Conservation (phyloP, 2,329 filamentous ascomycete species). For the Trichoderma hamatum region DNA sequence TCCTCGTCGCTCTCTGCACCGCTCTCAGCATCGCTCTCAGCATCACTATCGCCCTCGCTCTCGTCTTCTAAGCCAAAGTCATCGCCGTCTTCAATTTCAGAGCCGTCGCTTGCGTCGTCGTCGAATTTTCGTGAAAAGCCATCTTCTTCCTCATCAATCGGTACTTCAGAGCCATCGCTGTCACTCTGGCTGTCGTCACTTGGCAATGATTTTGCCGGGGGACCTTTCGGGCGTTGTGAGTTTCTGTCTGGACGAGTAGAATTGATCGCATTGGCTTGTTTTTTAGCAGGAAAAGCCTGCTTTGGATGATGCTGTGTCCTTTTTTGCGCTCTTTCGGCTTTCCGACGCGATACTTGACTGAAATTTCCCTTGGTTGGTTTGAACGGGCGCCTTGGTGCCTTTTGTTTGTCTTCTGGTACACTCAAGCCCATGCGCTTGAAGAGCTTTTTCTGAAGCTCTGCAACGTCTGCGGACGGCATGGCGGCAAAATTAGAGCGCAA, state of each 20-base stretch:
- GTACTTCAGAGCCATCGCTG: slow-evolving; percentile 25
- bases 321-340: slow-evolving; percentile 65
- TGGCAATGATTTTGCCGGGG: neutral
- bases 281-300: neutral
- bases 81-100: slow-evolving; percentile 33
- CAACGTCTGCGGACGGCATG: slow-evolving; percentile 35
- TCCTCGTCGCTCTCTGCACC: slow-evolving; percentile 31
- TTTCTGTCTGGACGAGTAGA: neutral
- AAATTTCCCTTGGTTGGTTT: slow-evolving; percentile 28
- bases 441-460: slow-evolving; percentile 44
- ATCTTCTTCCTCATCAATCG: neutral
- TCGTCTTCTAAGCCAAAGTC: slow-evolving; percentile 32
- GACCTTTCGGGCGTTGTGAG: neutral
- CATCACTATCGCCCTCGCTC: slow-evolving; percentile 32
- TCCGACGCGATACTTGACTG: slow-evolving; percentile 67
- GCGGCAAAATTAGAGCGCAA: neutral
- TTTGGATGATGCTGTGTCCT: slow-evolving; percentile 47
- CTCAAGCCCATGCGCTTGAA: slow-evolving; percentile 44
- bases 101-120: neutral
- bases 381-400: slow-evolving; percentile 19
- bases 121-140: neutral
- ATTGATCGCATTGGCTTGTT: neutral
- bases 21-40: neutral
- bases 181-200: slow-evolving; percentile 21
- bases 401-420: slow-evolving; percentile 31